A percentile compares a stretch with the other conserved stretches of the same genome.
Evolutionary conservation across 1,284 basidiomycete species (phyloP).

Genomic region (Phenoliferia sp.): DNA sequence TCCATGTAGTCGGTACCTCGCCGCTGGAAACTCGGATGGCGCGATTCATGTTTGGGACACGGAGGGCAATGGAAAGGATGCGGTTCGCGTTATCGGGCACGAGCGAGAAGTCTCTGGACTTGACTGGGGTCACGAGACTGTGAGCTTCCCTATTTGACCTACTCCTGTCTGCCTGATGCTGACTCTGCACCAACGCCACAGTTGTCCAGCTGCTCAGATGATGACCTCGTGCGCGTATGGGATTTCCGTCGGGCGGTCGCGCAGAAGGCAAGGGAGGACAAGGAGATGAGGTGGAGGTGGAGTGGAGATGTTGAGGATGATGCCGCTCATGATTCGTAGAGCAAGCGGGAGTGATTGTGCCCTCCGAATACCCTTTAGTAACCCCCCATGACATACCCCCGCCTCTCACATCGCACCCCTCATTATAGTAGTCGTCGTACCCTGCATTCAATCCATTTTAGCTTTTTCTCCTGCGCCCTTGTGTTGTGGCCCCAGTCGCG

Average conservation of each 20-base stretch:
- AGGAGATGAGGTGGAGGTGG: conserved; percentile 12
- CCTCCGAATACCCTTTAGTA: neutral
- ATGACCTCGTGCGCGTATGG: conserved; percentile 32
- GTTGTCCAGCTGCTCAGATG: conserved; percentile 33
- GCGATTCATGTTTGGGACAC: conserved; percentile 24
- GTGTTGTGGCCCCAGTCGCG: too few species aligned
- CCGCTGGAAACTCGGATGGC: conserved; percentile 27
- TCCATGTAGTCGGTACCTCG: conserved; percentile 34
- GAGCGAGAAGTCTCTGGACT: conserved; percentile 31
- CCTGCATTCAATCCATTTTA: neutral
- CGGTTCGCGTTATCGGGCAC: conserved; percentile 27
- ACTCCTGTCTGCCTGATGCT: neutral
- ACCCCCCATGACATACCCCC: neutral
- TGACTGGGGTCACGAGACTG: conserved; percentile 31
- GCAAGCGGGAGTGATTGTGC: too few species aligned
- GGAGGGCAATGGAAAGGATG: conserved; percentile 15
- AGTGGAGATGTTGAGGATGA: conserved; percentile 2
- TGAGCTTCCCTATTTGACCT: neutral
- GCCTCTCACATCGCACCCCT: neutral
- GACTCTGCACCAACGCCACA: too few species aligned
- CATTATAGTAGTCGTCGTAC: neutral
- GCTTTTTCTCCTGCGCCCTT: too few species aligned
- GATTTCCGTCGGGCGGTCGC: conserved; percentile 10
- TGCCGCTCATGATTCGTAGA: neutral
- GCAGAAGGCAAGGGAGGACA: neutral